phyloP scores from a whole-genome alignment of 176 grass and related monocot genomes.

The Aegilops bicornis region DNA sequence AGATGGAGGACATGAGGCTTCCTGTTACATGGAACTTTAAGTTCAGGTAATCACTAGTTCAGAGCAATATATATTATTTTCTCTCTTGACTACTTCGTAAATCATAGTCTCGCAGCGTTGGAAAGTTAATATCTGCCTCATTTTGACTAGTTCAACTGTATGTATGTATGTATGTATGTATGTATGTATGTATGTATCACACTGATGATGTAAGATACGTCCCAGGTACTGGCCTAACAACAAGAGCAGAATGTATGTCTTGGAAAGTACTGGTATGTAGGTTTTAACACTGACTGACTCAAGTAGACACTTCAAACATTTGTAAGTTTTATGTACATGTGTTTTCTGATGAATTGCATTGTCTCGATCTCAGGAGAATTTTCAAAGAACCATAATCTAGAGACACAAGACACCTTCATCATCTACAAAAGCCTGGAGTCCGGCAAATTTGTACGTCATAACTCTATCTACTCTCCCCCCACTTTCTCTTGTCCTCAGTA shows the following conservation, averaged over 20 bases:
- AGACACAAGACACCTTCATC: slow-evolving; percentile 50
- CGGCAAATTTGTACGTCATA: slow-evolving; percentile 49
- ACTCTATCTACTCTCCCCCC: neutral
- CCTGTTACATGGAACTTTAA: slow-evolving; percentile 79
- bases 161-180: too few relatives aligned
- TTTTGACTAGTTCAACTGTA: neutral
- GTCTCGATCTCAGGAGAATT: slow-evolving; percentile 55
- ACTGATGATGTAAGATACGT: slow-evolving; percentile 29
- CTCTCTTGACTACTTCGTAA: neutral
- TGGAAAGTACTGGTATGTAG: slow-evolving; percentile 61
- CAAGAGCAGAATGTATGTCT: slow-evolving; percentile 85
- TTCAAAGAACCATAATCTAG: slow-evolving; percentile 53
- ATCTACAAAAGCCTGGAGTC: slow-evolving; percentile 54
- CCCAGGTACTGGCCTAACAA: slow-evolving; percentile 95
- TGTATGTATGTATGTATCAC: neutral
- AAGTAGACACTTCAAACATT: neutral
- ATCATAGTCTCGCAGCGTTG: neutral
- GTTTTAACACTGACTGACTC: neutral
- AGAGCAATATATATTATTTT: neutral
- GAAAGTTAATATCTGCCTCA: neutral
- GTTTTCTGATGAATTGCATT: slow-evolving; percentile 3
- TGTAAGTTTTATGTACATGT: neutral
- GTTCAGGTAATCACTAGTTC: slow-evolving; percentile 55
- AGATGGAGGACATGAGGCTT: slow-evolving; percentile 73
- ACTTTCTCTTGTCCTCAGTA: neutral